phyloP scores from a whole-genome alignment of 306 rosid species.

The Canavalia ensiformis region DNA sequence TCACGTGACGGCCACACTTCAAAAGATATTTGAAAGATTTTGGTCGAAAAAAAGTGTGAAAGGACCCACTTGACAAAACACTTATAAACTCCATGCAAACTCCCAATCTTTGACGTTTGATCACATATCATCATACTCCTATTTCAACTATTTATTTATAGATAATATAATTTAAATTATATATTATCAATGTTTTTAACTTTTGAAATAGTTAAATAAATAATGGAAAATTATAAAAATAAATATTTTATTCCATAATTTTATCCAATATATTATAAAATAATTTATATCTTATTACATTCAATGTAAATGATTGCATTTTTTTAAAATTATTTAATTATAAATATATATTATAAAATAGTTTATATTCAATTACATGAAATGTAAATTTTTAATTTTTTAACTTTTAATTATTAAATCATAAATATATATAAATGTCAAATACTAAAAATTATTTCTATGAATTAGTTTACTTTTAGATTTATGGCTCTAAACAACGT shows the following conservation, averaged over 20 bases:
- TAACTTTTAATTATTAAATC: too few relatives aligned
- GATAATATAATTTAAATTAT: background rate
- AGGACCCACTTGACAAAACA: slow-evolving; percentile 28
- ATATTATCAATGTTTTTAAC: background rate
- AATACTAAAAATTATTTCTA: too few relatives aligned
- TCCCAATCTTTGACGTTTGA: slow-evolving; percentile 45
- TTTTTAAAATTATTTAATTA: too few relatives aligned
- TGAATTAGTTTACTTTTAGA: too few relatives aligned
- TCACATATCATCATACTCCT: slow-evolving; percentile 7
- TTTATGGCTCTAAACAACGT: slow-evolving; percentile 14
- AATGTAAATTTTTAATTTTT: too few relatives aligned
- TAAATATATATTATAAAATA: too few relatives aligned
- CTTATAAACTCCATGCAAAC: slow-evolving; percentile 25
- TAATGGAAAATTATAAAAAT: background rate
- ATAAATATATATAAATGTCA: too few relatives aligned
- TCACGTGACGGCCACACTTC: slow-evolving; percentile 44
- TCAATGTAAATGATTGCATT: too few relatives aligned
- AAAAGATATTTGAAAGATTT: slow-evolving; percentile 46
- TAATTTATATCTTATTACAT: too few relatives aligned
- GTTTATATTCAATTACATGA: too few relatives aligned
- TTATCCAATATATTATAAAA: too few relatives aligned
- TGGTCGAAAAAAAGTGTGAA: slow-evolving; percentile 41
- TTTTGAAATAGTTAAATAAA: background rate
- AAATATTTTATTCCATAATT: too few relatives aligned
- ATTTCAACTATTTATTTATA: slow-evolving; percentile 2